phyloP scores from a whole-genome alignment of 768 basidiomycete genomes.

The Chalciporus pseudorubinellus region DNA sequence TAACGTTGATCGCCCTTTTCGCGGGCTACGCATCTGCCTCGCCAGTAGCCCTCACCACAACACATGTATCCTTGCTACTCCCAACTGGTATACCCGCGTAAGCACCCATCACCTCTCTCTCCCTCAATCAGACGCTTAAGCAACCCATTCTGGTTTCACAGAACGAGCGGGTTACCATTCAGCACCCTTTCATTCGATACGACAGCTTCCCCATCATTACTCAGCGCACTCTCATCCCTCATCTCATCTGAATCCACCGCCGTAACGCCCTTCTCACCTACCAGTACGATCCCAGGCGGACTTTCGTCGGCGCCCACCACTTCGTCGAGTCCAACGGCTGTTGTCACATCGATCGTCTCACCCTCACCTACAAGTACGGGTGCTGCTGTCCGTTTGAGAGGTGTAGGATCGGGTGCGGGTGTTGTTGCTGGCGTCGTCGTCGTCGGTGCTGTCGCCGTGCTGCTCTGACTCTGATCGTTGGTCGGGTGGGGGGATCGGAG shows the following conservation, averaged over 20 bases:
- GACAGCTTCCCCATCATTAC: slow-evolving; percentile 15
- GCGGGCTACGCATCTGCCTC: slow-evolving; percentile 9
- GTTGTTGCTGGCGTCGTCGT: slow-evolving; percentile 1
- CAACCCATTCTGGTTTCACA: neutral
- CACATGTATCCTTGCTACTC: neutral
- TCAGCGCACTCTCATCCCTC: slow-evolving; percentile 25
- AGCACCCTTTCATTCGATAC: slow-evolving; percentile 23
- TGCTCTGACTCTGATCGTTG: neutral
- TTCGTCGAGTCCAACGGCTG: neutral
- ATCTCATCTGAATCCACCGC: slow-evolving; percentile 26
- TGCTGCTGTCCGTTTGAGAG: neutral
- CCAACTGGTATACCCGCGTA: slow-evolving; percentile 24
- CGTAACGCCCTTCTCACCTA: slow-evolving; percentile 5
- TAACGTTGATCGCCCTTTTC: slow-evolving; percentile 6
- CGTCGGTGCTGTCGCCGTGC: slow-evolving; percentile 4
- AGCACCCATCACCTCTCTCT: neutral
- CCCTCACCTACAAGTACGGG: slow-evolving; percentile 9
- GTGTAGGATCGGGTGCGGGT: neutral
- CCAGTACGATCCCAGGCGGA: neutral
- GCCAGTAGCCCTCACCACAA: neutral
- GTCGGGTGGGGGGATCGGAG: too few species aligned
- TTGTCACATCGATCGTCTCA: neutral
- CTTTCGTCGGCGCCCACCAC: neutral
- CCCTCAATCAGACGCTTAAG: neutral
- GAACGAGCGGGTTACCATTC: slow-evolving; percentile 23